Evolutionary conservation across 192 early-diverging fungal genomes (phyloP).

Genomic region (Physocladia obscura): DNA sequence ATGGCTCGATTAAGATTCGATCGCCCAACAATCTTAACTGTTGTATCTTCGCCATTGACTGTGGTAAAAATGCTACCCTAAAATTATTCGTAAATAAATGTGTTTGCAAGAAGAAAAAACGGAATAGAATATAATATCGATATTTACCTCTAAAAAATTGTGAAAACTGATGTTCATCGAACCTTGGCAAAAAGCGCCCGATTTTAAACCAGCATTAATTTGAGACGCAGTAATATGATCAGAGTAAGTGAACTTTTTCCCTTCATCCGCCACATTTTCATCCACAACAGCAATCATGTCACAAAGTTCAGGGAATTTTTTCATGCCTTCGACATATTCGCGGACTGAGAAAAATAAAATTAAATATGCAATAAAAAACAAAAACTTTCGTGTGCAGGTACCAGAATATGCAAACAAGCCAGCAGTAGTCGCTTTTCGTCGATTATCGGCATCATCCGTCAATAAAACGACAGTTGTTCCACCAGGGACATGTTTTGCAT

Average conservation of each 20-base stretch:
- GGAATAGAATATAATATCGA: not conserved
- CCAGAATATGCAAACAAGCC: slow-evolving; percentile 69
- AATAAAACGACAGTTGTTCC: slow-evolving; percentile 60
- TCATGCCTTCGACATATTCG: slow-evolving; percentile 72
- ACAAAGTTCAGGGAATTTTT: slow-evolving; percentile 80
- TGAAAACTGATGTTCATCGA: slow-evolving; percentile 77
- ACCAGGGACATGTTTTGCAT: slow-evolving; percentile 65
- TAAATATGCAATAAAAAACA: not conserved
- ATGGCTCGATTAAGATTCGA: slow-evolving; percentile 84
- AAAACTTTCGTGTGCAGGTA: slow-evolving; percentile 28
- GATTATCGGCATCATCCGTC: slow-evolving; percentile 88
- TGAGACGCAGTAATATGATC: slow-evolving; percentile 77
- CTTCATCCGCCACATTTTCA: slow-evolving; percentile 50
- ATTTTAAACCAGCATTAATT: slow-evolving; percentile 82
- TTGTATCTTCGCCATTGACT: slow-evolving; percentile 72
- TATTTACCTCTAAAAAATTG: slow-evolving; percentile 78
- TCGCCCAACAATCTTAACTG: slow-evolving; percentile 80
- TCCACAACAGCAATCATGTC: slow-evolving; percentile 79
- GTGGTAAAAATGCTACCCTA: slow-evolving; percentile 73
- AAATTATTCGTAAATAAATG: not conserved
- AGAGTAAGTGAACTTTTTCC: slow-evolving; percentile 63
- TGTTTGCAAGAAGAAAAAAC: not conserved
- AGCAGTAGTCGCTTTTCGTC: slow-evolving; percentile 63
- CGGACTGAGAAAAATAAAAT: slow-evolving; percentile 44
- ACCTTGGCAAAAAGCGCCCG: slow-evolving; percentile 76